A percentile compares a stretch with the other conserved stretches of the same genome.
phyloP scores from a whole-genome alignment of 495 filamentous ascomycete species.

The Talaromyces stipitatus region DNA sequence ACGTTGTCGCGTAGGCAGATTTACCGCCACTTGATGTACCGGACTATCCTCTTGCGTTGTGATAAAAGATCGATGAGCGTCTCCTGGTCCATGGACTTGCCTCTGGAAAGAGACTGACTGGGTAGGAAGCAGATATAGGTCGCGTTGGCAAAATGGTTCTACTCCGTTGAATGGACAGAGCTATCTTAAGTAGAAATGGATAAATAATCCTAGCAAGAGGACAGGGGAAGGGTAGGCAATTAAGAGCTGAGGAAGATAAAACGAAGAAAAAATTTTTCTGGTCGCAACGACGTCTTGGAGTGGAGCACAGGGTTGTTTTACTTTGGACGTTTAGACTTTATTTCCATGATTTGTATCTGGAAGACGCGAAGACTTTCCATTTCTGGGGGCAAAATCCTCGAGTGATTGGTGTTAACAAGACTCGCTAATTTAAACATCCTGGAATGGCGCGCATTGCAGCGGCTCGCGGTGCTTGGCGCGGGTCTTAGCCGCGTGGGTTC shows the following conservation, averaged over 20 bases:
- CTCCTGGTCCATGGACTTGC: slow-evolving; percentile 1
- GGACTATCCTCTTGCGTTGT: slow-evolving; percentile 7
- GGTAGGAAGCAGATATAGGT: neutral
- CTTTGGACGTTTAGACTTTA: neutral
- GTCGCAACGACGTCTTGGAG: neutral
- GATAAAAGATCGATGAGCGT: slow-evolving; percentile 6
- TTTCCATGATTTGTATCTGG: neutral
- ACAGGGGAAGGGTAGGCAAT: neutral
- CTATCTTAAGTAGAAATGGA: neutral
- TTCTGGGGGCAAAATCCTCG: neutral
- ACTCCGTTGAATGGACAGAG: neutral
- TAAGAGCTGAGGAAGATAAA: neutral
- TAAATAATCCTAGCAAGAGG: neutral
- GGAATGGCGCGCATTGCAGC: neutral
- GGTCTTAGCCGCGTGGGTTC: neutral
- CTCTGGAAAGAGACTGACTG: neutral
- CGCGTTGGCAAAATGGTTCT: neutral
- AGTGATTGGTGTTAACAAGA: too few relatives aligned
- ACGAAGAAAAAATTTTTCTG: neutral
- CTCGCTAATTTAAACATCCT: too few relatives aligned
- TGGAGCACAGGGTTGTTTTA: neutral
- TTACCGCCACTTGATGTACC: slow-evolving; percentile 8
- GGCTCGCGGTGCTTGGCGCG: neutral
- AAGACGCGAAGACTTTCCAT: neutral
- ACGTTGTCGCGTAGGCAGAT: neutral